Base-by-base conservation (phyloP, 495 filamentous ascomycete species). In the Glarea lozoyensis region DNA sequence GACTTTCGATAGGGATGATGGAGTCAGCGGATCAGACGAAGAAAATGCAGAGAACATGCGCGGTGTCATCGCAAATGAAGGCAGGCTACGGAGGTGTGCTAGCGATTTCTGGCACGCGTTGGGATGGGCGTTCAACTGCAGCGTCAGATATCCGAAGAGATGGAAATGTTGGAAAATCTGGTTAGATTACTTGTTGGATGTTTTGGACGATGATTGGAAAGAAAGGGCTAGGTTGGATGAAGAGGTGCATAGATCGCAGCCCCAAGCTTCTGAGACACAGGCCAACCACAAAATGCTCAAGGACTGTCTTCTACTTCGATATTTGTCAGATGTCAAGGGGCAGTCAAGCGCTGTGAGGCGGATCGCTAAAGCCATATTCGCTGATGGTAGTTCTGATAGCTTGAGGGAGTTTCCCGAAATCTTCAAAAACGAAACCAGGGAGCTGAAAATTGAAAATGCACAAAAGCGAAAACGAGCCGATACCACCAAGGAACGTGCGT, bases 101-200 rank as follows among this genome's bases (percentile, higher is more conserved):
- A 77, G 82, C 19, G 86, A 94, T 54, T 90, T 97, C 48, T 98
- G 93, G 86, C 75, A 82, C 30, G 73, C 83, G 0, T 78, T 90
- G 1, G 92, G 92, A 3, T 97, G 92, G 92, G 81, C 84, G 0
- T 94, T 96, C 59, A 89, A 88, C 51, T 98, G 92, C 62, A 87
- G 86, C 12, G 71, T 86, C 2, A 59, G 70, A 31, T 69, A 89
- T 42, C 64, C 65, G 3, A 72, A 71, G 29, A 67, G 88, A 17
- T 98, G 92, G 92, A 74, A 72, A 42, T 70, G 76, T 53, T 98
- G 92, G 92, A 79, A 72, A 45, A 58, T 76, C 5, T 94, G 87
- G 85, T 66, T 96, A 3, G 75, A 80, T 20, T 81, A 81, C 31
- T 84, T 94, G 76, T 59, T 94, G 13, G 76, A 86, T 25, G 72